phyloP scores from a whole-genome alignment of 2,329 filamentous ascomycete genomes.

The Ophiostoma pallidulum region DNA sequence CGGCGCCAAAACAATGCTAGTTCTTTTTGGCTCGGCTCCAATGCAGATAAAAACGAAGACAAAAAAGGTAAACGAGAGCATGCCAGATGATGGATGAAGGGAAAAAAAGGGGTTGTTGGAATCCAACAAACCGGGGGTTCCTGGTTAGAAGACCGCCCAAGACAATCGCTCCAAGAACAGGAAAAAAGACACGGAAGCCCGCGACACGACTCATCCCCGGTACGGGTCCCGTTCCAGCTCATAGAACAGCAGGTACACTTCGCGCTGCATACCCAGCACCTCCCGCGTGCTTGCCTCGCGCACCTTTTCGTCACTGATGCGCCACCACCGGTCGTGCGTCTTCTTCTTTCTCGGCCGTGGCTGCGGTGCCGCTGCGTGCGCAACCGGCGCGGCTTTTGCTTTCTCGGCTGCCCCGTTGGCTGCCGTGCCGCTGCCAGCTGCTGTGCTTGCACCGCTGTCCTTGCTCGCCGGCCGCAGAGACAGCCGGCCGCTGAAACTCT shows the following conservation, averaged over 20 bases:
- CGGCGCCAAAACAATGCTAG: no score
- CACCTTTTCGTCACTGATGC: constrained; percentile 94
- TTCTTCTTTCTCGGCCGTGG: constrained; percentile 31
- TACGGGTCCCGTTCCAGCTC: constrained; percentile 53
- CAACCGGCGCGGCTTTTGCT: not conserved
- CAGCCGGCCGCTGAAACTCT: not conserved
- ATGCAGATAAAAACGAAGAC: no score
- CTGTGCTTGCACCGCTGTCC: constrained; percentile 1
- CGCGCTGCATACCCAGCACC: constrained; percentile 84
- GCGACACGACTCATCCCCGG: not conserved
- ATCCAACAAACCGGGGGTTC: no score
- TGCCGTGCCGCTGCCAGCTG: not conserved
- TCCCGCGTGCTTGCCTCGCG: constrained; percentile 90
- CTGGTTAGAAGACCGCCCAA: not conserved
- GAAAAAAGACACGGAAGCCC: not conserved
- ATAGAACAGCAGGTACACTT: constrained; percentile 95
- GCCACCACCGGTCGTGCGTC: constrained; percentile 78
- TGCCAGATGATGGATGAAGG: no score
- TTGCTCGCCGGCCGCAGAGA: constrained; percentile 3
- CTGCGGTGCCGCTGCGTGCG: constrained; percentile 13
- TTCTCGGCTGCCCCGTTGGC: constrained; percentile 3
- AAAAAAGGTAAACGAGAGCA: no score
- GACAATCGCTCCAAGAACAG: not conserved
- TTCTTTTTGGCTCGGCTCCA: no score
- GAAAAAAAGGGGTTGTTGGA: no score